Conservation (phyloP, 2,329 filamentous ascomycete genomes). For the Raffaelea albimanens region DNA sequence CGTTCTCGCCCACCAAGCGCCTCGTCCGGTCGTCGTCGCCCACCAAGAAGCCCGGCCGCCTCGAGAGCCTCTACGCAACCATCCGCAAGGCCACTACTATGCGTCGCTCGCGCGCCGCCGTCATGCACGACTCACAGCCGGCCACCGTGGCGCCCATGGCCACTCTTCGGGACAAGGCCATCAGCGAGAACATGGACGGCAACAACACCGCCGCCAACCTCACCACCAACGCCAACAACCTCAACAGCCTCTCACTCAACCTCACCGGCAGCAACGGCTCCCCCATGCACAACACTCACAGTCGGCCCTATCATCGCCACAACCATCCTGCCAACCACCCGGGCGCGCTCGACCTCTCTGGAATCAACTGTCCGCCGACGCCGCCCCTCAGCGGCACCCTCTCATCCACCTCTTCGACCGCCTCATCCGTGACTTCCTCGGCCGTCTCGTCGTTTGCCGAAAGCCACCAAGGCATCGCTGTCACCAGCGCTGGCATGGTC, state of each 20-base stretch:
- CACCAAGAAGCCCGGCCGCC: constrained; percentile 19
- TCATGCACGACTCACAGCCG: constrained; percentile 5
- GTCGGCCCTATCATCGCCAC: background rate
- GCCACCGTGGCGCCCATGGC: constrained; percentile 12
- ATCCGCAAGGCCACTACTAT: constrained; percentile 19
- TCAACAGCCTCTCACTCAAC: constrained; percentile 1
- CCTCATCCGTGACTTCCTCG: background rate
- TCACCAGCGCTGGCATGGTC: no score
- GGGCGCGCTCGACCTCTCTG: background rate
- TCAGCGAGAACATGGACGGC: background rate
- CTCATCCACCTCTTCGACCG: background rate
- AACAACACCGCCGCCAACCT: background rate
- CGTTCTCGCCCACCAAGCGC: background rate
- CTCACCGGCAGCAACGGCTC: background rate
- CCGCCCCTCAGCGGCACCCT: constrained; percentile 9
- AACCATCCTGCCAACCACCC: background rate
- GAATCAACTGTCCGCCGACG: constrained; percentile 3
- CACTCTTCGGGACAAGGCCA: constrained; percentile 9
- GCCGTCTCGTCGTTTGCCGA: constrained; percentile 1
- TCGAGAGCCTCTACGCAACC: constrained; percentile 21
- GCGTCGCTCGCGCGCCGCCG: constrained; percentile 11
- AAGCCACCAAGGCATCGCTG: no score
- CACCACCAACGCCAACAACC: background rate
- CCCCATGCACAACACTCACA: background rate
- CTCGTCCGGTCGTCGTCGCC: constrained; percentile 10